Conservation (phyloP, 108 stramenopile genomes). For the Discostella stelligeroides region DNA sequence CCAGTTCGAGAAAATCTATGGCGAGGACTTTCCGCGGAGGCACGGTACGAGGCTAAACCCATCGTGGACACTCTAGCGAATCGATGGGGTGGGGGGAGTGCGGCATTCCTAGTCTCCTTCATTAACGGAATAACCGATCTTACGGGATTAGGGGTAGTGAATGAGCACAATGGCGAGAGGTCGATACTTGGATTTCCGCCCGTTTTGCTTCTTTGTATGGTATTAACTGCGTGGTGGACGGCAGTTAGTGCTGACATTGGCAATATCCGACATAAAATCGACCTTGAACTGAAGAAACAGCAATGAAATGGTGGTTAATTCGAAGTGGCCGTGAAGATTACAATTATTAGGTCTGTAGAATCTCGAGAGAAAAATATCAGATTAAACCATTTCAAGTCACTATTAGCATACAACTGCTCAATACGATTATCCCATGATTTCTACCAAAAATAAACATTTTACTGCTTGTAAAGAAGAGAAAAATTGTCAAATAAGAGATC, state of each 20-base stretch:
- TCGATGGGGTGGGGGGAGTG: constrained; percentile 91
- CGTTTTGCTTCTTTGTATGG: constrained; percentile 68
- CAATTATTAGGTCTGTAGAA: too few relatives aligned
- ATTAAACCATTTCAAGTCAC: too few relatives aligned
- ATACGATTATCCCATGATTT: too few relatives aligned
- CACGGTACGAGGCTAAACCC: constrained; percentile 90
- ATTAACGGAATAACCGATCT: constrained; percentile 61
- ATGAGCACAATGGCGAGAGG: constrained; percentile 49
- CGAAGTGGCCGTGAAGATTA: too few relatives aligned
- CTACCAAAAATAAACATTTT: too few relatives aligned
- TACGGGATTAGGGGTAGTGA: constrained; percentile 41
- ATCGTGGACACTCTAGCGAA: constrained; percentile 91
- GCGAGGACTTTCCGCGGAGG: constrained; percentile 86
- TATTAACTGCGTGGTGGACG: constrained; percentile 84
- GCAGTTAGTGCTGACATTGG: constrained; percentile 85
- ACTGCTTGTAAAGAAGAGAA: too few relatives aligned
- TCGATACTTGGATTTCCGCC: constrained; percentile 81
- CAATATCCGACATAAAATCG: constrained; percentile 71
- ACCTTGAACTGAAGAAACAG: constrained; percentile 80
- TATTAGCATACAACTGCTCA: too few relatives aligned
- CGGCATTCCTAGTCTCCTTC: constrained; percentile 79
- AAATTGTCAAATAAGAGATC: constrained; percentile 39
- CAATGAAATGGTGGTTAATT: constrained; percentile 1
- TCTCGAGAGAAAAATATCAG: too few relatives aligned
- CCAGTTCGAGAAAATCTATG: constrained; percentile 88